A percentile compares a stretch with the other conserved stretches of the same genome.
Conservation (phyloP, 2,329 filamentous ascomycete species). For the Trichoderma gracile region DNA sequence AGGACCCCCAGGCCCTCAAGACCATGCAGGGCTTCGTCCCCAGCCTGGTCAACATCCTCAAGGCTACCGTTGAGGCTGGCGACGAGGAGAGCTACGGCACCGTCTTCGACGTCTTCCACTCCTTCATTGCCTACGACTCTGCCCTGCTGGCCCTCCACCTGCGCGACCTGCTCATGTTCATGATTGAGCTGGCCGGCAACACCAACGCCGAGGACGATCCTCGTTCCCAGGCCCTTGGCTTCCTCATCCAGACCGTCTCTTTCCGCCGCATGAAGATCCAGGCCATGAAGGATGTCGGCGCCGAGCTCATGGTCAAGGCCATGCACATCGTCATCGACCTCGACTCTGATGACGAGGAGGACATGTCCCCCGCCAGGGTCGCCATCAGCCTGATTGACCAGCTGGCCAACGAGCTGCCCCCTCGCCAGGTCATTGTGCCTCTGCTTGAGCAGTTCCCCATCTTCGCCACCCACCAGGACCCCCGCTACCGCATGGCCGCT, state of each 20-base stretch:
- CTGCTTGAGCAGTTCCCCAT: conserved; percentile 81
- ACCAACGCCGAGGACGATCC: conserved; percentile 79
- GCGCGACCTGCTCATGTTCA: conserved; percentile 87
- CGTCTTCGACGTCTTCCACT: conserved; percentile 96
- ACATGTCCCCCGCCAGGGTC: conserved; percentile 76
- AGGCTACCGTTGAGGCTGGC: conserved; percentile 73
- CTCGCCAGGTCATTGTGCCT: conserved; percentile 90
- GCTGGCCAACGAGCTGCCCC: conserved; percentile 82
- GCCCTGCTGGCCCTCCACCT: conserved; percentile 82
- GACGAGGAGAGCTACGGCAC: conserved; percentile 89
- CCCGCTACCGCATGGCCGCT: conserved; percentile 82
- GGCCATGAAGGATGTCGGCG: conserved; percentile 77
- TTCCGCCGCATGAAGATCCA: conserved; percentile 97
- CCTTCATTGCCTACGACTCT: conserved; percentile 85
- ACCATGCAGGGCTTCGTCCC: conserved; percentile 81
- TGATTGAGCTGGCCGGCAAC: conserved; percentile 83
- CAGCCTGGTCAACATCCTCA: conserved; percentile 84
- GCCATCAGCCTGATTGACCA: conserved; percentile 87
- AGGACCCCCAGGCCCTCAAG: conserved; percentile 72
- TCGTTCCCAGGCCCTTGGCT: conserved; percentile 85
- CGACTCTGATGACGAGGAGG: conserved; percentile 75
- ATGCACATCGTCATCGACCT: conserved; percentile 90
- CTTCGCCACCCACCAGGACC: conserved; percentile 73
- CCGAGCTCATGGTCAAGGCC: conserved; percentile 82
- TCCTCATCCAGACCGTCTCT: conserved; percentile 88